Conservation (phyloP, 2,329 filamentous ascomycete species). For the Neofusicoccum umdonicola region DNA sequence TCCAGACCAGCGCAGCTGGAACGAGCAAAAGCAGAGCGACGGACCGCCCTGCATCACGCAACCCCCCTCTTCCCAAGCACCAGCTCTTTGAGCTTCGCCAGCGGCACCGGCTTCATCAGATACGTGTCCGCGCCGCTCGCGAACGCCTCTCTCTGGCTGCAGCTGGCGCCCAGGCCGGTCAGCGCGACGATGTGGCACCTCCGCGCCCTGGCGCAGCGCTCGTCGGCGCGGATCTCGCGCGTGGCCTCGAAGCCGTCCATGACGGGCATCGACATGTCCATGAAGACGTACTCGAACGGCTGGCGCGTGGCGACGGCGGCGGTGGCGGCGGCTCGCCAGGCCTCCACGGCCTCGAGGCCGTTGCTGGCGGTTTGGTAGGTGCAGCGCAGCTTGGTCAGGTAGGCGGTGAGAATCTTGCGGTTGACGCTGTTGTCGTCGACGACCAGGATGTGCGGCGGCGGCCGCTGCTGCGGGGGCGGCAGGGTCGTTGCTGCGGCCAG, state of each 20-base stretch:
- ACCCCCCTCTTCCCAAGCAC: neutral
- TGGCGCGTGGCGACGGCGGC: neutral
- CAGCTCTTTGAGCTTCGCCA: neutral
- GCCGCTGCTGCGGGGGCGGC: too few relatives aligned
- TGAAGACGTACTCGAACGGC: constrained; percentile 40
- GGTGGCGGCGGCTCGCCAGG: constrained; percentile 21
- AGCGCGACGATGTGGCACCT: constrained; percentile 33
- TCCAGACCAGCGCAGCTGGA: too few relatives aligned
- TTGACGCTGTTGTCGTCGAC: constrained; percentile 31
- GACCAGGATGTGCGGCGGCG: constrained; percentile 4
- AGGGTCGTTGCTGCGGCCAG: too few relatives aligned
- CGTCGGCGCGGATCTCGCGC: constrained; percentile 39
- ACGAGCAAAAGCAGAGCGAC: too few relatives aligned
- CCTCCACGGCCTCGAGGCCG: constrained; percentile 43
- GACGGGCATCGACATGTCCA: constrained; percentile 50
- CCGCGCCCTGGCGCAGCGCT: neutral
- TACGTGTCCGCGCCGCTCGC: constrained; percentile 46
- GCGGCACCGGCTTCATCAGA: constrained; percentile 45
- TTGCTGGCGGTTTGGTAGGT: constrained; percentile 32
- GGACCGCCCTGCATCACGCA: too few relatives aligned
- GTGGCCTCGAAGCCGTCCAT: constrained; percentile 48
- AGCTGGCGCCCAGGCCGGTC: constrained; percentile 43
- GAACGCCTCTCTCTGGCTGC: constrained; percentile 44
- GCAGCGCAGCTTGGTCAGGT: constrained; percentile 24
- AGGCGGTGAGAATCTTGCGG: constrained; percentile 55